Conservation (phyloP, 2,329 filamentous ascomycete genomes). For the Cordyceps cateniannulata region DNA sequence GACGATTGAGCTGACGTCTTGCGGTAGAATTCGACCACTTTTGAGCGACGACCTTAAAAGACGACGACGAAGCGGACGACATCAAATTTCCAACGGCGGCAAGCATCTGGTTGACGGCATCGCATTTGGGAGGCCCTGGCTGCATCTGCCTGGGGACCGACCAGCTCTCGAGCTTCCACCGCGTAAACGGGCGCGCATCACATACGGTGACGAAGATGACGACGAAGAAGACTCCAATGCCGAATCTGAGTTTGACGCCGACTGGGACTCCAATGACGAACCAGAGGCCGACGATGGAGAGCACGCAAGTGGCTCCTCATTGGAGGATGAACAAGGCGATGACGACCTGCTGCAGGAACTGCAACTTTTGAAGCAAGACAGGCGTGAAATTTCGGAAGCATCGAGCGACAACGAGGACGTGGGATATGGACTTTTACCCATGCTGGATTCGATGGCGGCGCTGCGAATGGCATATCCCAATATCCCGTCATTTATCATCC, state of each 20-base stretch:
- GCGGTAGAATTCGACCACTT: constrained; percentile 66
- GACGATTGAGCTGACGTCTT: not conserved
- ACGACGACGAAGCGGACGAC: constrained; percentile 66
- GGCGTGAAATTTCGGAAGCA: constrained; percentile 13
- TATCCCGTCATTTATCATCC: constrained; percentile 28
- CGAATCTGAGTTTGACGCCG: constrained; percentile 24
- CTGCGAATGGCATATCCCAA: constrained; percentile 39
- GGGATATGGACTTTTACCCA: constrained; percentile 5
- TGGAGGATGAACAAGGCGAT: constrained; percentile 3
- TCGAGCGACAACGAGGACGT: constrained; percentile 13
- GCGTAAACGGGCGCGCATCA: constrained; percentile 58
- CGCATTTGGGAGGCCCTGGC: constrained; percentile 69
- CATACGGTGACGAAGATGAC: constrained; percentile 30
- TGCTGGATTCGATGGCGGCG: constrained; percentile 20
- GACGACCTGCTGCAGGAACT: constrained; percentile 10
- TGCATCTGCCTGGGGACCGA: constrained; percentile 52
- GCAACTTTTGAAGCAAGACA: constrained; percentile 7
- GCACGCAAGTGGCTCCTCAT: constrained; percentile 1
- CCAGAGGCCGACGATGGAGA: constrained; percentile 14
- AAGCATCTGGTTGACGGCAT: constrained; percentile 80
- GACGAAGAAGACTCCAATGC: constrained; percentile 34
- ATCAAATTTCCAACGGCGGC: constrained; percentile 74
- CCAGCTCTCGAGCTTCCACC: constrained; percentile 67
- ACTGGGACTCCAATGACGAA: constrained; percentile 17
- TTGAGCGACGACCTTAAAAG: constrained; percentile 67